Base-by-base conservation (phyloP, 768 basidiomycete species). In the Trametes gibbosa region DNA sequence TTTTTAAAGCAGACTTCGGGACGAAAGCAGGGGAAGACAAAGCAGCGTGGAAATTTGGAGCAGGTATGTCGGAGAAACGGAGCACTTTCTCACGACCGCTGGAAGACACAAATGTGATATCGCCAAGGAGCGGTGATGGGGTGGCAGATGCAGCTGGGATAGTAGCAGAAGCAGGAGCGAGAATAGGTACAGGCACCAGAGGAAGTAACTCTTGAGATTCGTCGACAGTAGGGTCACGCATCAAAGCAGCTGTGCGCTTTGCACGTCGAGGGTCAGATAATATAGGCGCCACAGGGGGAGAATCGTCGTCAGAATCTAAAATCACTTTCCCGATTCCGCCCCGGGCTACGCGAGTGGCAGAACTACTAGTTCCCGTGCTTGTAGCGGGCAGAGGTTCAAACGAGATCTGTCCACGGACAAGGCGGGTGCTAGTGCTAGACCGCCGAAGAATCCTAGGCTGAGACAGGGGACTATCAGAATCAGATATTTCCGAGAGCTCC, bases 401-500 rank as follows among this genome's bases (percentile, higher is more conserved):
- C 5, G 59, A 56, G 23, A 61, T 43, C 5, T 54, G 53, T 17
- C 59, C 59, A 7, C 54, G 59, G 12, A 50, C 41, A 7, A 61
- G 32, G 24, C 53, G 56, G 9, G 37, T 27, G 40, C 42, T 34
- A 40, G 49, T 56, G 10, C 29, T 23, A n/a, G 49, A 45, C 19
- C 50, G 49, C 14, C 23, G 42, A 5, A 61, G 25, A 21, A 32
- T 12, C 27, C 32, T 55, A 3, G 59, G 51, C 16, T 41, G 58
- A 10, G 59, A 59, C 9, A 50, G 48, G 39, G 41, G 42, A 12
- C 54, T 58, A 10, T 60, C 57, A 21, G 21, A 55, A 25, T 64
- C 63, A 29, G 66, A 67, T n/a, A 67, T 53, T 0, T 68, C 66
- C 24, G 69, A 70, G 1, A 69, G 64, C 21, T 68, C 69, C 41